Evolutionary conservation across 1,284 basidiomycete genomes (phyloP), one percentile per base, ranked within the genome.

Genomic region (Cryptococcus hybrid): DNA sequence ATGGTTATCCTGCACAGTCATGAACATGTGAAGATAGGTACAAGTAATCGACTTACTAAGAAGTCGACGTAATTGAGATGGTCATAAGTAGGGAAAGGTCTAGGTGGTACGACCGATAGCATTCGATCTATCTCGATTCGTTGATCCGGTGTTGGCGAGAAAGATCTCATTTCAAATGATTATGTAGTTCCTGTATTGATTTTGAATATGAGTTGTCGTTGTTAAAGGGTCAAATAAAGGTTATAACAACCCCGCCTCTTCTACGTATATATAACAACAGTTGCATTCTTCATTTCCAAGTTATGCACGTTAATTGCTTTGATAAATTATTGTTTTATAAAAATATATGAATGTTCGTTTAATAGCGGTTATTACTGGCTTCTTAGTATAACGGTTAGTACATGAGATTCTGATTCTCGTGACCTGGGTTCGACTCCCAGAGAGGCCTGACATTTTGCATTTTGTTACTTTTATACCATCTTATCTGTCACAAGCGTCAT

Each of bases 1-100:
- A 54, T 77, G 75, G n/a, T 73, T 54, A 11, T 55, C 48, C 75
- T 77, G 50, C 9, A 30, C 15, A 11, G 7, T 24, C 8, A 36
- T 34, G 30, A 30, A 9, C 8, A 30, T 8, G 2, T 7, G 7
- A 3, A 47, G 7, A 15, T 2, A 3, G 3, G 9, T n/a, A 13
- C 9, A 47, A 24, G 12, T 13, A 9, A 18, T 9, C 7, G 11
- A 58, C 66, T 30, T 35, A 69, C 69, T 34, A 71, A 59, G 45
- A 61, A 65, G 45, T 63, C 57, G 6, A 44, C 18, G 42, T 68
- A 68, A 1, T 47, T 30, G 3, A 70, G 52, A 4, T 58, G 34
- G 43, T 67, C 65, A 51, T 70, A 71, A 13, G 58, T 65, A 1
- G 64, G 65, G 36, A 66, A 52, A 15, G 58, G 55, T 36, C 63